Evolutionary conservation across 305 asterid species (phyloP).

Genomic region (Plantago rigida): DNA sequence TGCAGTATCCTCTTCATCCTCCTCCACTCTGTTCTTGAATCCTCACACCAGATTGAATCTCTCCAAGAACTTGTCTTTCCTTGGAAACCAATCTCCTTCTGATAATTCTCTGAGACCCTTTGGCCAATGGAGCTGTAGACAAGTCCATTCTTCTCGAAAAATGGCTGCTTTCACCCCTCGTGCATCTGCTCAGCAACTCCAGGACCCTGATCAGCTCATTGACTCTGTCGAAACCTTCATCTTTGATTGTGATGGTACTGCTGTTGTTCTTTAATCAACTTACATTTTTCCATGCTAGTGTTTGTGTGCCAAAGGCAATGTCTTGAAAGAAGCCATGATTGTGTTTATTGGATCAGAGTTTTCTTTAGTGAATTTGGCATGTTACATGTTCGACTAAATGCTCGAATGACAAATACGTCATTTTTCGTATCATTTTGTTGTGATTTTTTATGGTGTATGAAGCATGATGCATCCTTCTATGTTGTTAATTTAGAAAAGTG

Average conservation of each 20-base stretch:
- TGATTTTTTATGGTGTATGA: too few species aligned
- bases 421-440: too few species aligned
- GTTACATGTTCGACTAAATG: too few species aligned
- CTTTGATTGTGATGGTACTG: constrained; percentile 84
- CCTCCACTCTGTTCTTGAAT: constrained; percentile 34
- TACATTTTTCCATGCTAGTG: neutral
- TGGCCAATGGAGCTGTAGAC: constrained; percentile 39
- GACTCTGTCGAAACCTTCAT: constrained; percentile 88
- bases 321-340: neutral
- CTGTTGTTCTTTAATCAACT: neutral
- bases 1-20: constrained; percentile 27
- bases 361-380: neutral
- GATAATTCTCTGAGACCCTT: constrained; percentile 39
- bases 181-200: constrained; percentile 67
- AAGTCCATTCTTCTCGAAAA: constrained; percentile 31
- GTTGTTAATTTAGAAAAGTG: neutral
- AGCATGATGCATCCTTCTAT: too few species aligned
- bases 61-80: constrained; percentile 33
- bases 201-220: constrained; percentile 66
- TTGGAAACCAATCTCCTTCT: constrained; percentile 37
- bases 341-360: neutral
- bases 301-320: neutral
- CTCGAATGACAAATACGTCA: too few species aligned
- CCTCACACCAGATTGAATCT: constrained; percentile 27
- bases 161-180: constrained; percentile 43